A percentile compares a stretch with the other conserved stretches of the same genome.
phyloP scores from a whole-genome alignment of 2,329 filamentous ascomycete genomes.

The Penicillium italicum region DNA sequence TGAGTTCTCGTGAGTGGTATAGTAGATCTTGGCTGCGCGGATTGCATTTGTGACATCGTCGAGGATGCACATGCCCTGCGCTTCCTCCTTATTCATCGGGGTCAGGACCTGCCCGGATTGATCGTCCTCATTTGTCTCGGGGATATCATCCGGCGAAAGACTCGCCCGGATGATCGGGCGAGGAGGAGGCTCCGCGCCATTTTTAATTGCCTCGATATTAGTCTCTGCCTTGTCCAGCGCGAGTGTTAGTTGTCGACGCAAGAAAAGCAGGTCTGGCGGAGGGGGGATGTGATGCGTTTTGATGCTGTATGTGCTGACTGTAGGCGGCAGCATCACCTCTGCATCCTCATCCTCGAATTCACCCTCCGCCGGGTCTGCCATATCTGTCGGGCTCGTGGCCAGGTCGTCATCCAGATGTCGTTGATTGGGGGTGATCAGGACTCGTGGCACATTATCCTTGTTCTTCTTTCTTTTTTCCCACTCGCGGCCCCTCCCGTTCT shows the following conservation, averaged over 20 bases:
- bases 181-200: slow-evolving; percentile 29
- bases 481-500: slow-evolving; percentile 79
- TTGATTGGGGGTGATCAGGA: slow-evolving; percentile 41
- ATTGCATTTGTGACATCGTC: slow-evolving; percentile 95
- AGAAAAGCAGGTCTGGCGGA: slow-evolving; percentile 74
- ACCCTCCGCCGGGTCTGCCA: slow-evolving; percentile 44
- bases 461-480: slow-evolving; percentile 52
- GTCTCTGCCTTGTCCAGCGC: slow-evolving; percentile 67
- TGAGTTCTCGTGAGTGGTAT: slow-evolving; percentile 85
- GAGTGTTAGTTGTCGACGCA: slow-evolving; percentile 66
- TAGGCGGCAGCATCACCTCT: slow-evolving; percentile 85
- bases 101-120: slow-evolving; percentile 20
- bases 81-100: slow-evolving; percentile 71
- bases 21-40: slow-evolving; percentile 90
- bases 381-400: slow-evolving; percentile 51
- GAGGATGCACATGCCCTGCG: slow-evolving; percentile 87
- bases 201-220: slow-evolving; percentile 54
- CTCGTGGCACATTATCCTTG: slow-evolving; percentile 38
- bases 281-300: slow-evolving; percentile 76
- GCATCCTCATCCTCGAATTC: slow-evolving; percentile 53
- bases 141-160: slow-evolving; percentile 30
- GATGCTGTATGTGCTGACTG: slow-evolving; percentile 90
- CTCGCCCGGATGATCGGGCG: slow-evolving; percentile 31
- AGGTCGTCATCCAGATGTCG: slow-evolving; percentile 43
- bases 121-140: slow-evolving; percentile 43